Evolutionary conservation across 768 basidiomycete species (phyloP).

Genomic region (Kwoniella europaea): DNA sequence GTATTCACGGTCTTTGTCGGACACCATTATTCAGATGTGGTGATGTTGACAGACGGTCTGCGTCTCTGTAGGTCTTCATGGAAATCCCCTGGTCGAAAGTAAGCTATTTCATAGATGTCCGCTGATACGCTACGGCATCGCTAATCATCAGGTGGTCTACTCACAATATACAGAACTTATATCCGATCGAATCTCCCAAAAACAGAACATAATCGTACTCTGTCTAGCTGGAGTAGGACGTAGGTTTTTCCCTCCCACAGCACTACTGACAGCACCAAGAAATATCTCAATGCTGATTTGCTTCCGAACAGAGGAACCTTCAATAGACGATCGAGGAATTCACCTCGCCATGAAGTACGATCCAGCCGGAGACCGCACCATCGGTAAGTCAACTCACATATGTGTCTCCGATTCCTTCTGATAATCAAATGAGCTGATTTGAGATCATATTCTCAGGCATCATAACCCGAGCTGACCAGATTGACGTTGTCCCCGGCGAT

Average conservation of each 20-base stretch:
- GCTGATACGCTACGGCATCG: too few relatives aligned
- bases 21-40: too few relatives aligned
- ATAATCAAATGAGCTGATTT: background rate
- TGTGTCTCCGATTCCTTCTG: too few relatives aligned
- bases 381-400: slow-evolving; percentile 23
- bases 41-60: too few relatives aligned
- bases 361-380: slow-evolving; percentile 15
- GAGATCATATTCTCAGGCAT: slow-evolving; percentile 2
- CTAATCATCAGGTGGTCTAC: too few relatives aligned
- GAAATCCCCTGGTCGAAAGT: background rate
- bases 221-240: slow-evolving; percentile 26
- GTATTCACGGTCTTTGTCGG: too few relatives aligned
- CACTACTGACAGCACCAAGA: too few relatives aligned
- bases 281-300: background rate
- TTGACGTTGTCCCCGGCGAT: slow-evolving; percentile 1
- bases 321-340: slow-evolving; percentile 8
- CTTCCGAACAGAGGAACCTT: slow-evolving; percentile 18
- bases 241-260: slow-evolving; percentile 7
- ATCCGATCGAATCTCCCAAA: slow-evolving; percentile 20
- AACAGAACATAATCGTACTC: slow-evolving; percentile 26
- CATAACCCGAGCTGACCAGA: slow-evolving; percentile 33
- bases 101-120: too few relatives aligned
- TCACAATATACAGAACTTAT: slow-evolving; percentile 19
- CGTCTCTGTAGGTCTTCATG: slow-evolving; percentile 19
- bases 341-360: slow-evolving; percentile 24